Conservation (phyloP, 2,329 filamentous ascomycete genomes). For the Knufia petricola region DNA sequence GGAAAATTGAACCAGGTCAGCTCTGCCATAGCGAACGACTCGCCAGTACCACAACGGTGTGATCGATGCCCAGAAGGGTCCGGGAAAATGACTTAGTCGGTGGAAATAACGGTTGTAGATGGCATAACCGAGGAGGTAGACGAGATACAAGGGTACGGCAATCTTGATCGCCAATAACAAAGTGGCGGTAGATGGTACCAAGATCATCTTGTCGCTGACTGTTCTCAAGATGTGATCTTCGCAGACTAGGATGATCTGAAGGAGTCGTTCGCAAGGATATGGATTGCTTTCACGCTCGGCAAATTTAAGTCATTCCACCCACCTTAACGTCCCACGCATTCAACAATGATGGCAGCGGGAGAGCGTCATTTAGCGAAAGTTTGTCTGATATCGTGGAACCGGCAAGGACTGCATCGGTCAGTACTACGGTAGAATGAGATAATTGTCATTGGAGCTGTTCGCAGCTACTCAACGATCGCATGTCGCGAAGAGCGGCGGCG, state of each 20-base stretch:
- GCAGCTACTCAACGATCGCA: too few species aligned
- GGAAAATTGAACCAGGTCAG: conserved; percentile 12
- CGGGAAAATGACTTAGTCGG: conserved; percentile 14
- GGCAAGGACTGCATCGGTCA: too few species aligned
- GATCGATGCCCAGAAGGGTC: conserved; percentile 18
- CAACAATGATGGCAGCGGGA: too few species aligned
- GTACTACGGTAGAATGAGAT: too few species aligned
- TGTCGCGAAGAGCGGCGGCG: too few species aligned
- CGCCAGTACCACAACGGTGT: conserved; percentile 16
- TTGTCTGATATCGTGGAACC: too few species aligned
- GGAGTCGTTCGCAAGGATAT: background rate
- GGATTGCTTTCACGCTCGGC: background rate
- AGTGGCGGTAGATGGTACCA: background rate
- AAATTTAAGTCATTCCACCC: too few species aligned
- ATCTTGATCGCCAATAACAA: background rate
- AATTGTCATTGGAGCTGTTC: too few species aligned
- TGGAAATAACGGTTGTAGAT: conserved; percentile 19
- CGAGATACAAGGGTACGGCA: background rate
- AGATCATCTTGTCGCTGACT: background rate
- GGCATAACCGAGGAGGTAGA: background rate
- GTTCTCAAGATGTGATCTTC: background rate
- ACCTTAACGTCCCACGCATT: too few species aligned
- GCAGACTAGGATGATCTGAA: background rate
- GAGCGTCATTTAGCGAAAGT: too few species aligned
- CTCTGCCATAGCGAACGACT: conserved; percentile 12